Evolutionary conservation across 129 eudicot genomes (phyloP), one percentile per base, ranked within the genome.

Genomic region (Artemisia argyi): DNA sequence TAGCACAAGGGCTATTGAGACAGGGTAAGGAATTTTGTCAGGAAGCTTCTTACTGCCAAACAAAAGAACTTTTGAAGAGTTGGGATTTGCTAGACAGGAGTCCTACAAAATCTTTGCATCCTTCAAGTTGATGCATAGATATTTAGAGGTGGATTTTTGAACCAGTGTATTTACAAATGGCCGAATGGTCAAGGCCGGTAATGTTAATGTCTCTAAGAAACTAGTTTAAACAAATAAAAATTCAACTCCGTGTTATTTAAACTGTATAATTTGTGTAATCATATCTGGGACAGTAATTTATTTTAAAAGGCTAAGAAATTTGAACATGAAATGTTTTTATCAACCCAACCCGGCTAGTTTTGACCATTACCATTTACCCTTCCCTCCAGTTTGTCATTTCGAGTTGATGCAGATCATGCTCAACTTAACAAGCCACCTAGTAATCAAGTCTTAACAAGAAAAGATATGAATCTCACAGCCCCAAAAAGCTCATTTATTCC

Each of bases 1-100:
- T 68, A 94, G 83, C 80, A 90, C 93, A 80, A 90, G 79, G 74
- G 89, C 96, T 71, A 88, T 83, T 63, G 99, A 81, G 59, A 88
- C 85, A 55, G 90, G 88, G 73, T 87, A 88, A 28, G 93, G 91
- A 73, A 90, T 78, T 83, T 71, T 84, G 71, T 73, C 55, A 64
- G 80, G 91, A 81, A 85, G 85, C 85, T 80, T 76, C 69, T 71
- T 82, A 81, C 97, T 93, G 88, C 62, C 77, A 79, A 72, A 79
- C 39, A 70, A 71, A 72, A 83, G 59, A 53, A 48, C 42, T 46
- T n/a, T 59, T 11, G 69, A 63, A 42, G 74, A 78, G 73, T 61
- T 42, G 28, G 72, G 19, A 42, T 77, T 42, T 17, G 7, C 67
- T 75, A 1, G 3, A 39, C 13, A 26, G 12, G 49, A 52, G 13